These are phyloP conservation scores for Lepidium didymum DNA, from an alignment of 345 rosid genomes.

Conservation along the genomic window DNA sequence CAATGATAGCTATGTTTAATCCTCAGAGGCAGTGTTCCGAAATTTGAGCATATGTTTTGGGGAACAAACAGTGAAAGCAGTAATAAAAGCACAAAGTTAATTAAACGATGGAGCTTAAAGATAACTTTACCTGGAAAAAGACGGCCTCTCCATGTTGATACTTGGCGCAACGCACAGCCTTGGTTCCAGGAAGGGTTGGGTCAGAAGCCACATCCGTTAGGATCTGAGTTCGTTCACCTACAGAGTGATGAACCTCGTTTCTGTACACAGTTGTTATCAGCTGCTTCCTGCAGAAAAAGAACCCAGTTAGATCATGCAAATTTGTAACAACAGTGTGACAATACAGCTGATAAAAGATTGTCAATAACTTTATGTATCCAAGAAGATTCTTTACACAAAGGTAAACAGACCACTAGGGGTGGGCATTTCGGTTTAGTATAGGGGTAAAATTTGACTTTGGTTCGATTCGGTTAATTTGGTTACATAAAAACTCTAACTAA, in stretches of 20 bases:
- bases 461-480: no score
- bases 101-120: background rate
- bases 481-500: no score
- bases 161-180: slow-evolving; percentile 40
- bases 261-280: slow-evolving; percentile 55
- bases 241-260: slow-evolving; percentile 67
- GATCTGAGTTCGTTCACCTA: slow-evolving; percentile 56
- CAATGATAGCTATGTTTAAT: background rate
- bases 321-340: background rate
- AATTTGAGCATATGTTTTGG: background rate
- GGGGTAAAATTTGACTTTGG: no score
- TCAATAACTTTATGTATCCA: background rate
- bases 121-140: slow-evolving; percentile 53
- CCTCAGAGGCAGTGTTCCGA: no score
- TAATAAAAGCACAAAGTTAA: background rate
- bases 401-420: no score
- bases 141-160: slow-evolving; percentile 62
- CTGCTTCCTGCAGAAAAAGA: slow-evolving; percentile 44
- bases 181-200: slow-evolving; percentile 80
- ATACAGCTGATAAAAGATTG: background rate
- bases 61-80: background rate
- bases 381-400: background rate
- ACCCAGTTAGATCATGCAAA: background rate
- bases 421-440: no score
- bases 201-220: slow-evolving; percentile 67